Base-by-base conservation (phyloP, 169 alveolate species). In the Plasmodium malariae region DNA sequence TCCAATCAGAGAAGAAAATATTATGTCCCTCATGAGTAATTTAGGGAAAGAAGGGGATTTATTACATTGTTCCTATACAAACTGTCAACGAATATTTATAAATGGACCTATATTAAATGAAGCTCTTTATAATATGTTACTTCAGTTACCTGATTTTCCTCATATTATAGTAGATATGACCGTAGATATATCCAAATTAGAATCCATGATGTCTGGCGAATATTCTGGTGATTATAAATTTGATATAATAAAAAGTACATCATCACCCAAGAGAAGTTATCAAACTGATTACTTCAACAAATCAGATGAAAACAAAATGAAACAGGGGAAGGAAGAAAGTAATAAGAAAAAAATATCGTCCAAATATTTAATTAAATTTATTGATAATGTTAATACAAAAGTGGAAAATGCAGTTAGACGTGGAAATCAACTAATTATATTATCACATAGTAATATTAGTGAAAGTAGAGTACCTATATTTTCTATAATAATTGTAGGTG, bases 1-100 rank as follows among this genome's bases (percentile, higher is more conserved):
- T 48, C 96, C 96, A 5, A 87, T 94, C 6, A 92, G 96, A 36
- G 96, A 94, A 76, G 88, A 93, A 14, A 92, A 74, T 67, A 94
- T 94, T 69, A 92, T 94, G 95, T 80, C 93, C 1, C 87, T 94
- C 32, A 93, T 87, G 88, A 65, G 95, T 86, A 93, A 92, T 62
- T 73, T 94, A 34, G 96, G 96, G 7, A 93, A 94, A 55, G 95
- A 89, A 89, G 92, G 92, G 19, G 90, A 91, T 37, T 7, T 91
- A 34, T 73, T 91, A 51, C 85, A 72, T 24, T 74, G 57, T 54
- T 36, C 68, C 7, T 67, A 88, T 34, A 51, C 49, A 26, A 49
- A 76, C 37, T 67, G 91, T 28, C 87, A 86, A 32, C 92, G 92
- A 11, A 86, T 86, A 55, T 86, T 86, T 71, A 86, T 86, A 24